Conservation (phyloP, 257 asterid species). For the Datura wrightii region DNA sequence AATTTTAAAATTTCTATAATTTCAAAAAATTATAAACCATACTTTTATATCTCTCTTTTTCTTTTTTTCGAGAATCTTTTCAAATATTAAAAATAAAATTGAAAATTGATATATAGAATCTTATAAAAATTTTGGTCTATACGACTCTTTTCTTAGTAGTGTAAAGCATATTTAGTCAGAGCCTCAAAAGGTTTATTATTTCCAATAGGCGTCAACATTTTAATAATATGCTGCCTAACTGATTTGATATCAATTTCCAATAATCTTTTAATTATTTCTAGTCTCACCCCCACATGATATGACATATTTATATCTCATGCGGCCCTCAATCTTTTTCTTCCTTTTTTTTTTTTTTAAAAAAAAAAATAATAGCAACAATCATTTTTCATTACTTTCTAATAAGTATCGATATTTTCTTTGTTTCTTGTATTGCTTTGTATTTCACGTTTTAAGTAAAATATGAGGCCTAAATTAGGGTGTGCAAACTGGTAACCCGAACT, state of each 20-base stretch:
- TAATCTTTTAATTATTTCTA: background rate
- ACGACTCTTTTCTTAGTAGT: background rate
- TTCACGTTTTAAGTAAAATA: background rate
- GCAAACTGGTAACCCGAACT: no score
- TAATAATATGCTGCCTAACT: background rate
- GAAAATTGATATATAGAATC: constrained; percentile 5
- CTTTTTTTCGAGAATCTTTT: background rate
- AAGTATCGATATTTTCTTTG: no score
- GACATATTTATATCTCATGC: no score
- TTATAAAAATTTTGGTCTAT: background rate
- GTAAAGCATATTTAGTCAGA: background rate
- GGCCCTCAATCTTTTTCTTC: no score
- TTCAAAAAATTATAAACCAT: background rate
- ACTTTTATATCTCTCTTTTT: background rate
- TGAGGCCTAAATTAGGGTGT: background rate
- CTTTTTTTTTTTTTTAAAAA: no score
- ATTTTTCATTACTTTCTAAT: no score
- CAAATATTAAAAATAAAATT: background rate
- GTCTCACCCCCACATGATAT: background rate
- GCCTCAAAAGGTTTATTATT: background rate
- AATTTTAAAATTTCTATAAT: no score
- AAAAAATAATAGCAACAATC: no score
- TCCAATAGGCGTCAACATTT: background rate
- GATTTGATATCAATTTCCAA: background rate
- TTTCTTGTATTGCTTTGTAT: background rate